A percentile compares a stretch with the other conserved stretches of the same genome.
phyloP scores from a whole-genome alignment of 164 flowering plant species.

The Protea cynaroides region DNA sequence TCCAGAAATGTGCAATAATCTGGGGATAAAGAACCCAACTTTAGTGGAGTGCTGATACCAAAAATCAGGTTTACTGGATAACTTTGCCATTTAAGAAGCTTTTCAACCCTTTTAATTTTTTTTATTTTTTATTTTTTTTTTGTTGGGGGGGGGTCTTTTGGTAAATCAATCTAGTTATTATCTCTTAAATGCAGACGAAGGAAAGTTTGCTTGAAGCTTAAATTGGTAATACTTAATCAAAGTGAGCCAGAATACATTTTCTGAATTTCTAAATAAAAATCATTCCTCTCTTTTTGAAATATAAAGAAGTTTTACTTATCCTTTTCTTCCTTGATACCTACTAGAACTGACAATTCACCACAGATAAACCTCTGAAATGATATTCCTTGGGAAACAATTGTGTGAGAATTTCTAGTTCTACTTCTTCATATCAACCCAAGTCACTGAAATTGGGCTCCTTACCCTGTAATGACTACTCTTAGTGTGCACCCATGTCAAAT shows the following conservation, averaged over 20 bases:
- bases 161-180: too few relatives aligned
- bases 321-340: neutral
- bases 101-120: too few relatives aligned
- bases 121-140: too few relatives aligned
- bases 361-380: neutral
- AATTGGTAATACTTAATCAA: slow-evolving; percentile 1
- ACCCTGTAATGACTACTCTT: slow-evolving; percentile 35
- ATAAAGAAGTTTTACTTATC: slow-evolving; percentile 14
- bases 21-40: too few relatives aligned
- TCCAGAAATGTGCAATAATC: too few relatives aligned
- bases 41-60: too few relatives aligned
- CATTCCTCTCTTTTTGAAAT: slow-evolving; percentile 12
- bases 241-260: neutral
- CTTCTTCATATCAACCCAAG: slow-evolving; percentile 47
- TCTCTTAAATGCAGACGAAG: neutral
- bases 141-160: too few relatives aligned
- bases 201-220: neutral
- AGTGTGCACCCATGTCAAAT: slow-evolving; percentile 62
- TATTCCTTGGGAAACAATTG: neutral
- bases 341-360: slow-evolving; percentile 1
- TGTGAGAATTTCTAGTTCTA: neutral
- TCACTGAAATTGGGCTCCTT: slow-evolving; percentile 76
- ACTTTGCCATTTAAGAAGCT: too few relatives aligned
- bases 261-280: neutral
- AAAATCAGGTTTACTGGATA: too few relatives aligned